Evolutionary conservation across 1,139 yeast species (phyloP), one percentile per base, ranked within the genome.

Genomic region (Debaryomyces subglobosus): DNA sequence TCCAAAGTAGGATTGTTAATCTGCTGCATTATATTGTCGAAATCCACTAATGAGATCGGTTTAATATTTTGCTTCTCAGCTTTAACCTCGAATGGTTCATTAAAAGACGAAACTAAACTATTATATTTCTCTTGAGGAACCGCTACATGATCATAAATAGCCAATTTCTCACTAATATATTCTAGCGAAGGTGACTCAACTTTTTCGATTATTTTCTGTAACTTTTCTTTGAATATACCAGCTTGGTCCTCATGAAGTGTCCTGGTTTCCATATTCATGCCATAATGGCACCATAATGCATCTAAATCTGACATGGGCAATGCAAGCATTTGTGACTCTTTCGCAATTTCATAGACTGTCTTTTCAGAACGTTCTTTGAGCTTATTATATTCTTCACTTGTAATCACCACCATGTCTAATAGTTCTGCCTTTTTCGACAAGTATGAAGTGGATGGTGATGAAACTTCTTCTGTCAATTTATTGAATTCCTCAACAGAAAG

Each of bases 1-100:
- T 65, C 64, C 6, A 64, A 20, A 6, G 60, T 44, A 4, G 79
- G 79, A 4, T 12, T n/a, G 8, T 40, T 20, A 30, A 30, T 45
- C 23, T 27, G 47, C 20, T 48, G 24, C 35, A 50, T 46, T 48
- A 61, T 35, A 2, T 29, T 39, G 4, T 52, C 50, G 32, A 48
- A 50, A 15, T 55, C 56, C 2, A 40, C 43, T 4, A 38, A 35
- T 3, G 55, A 46, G 3, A 62, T 35, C 12, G 59, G 29, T 16
- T 47, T 49, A 50, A 55, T 43, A 10, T 54, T 43, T 9, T 34
- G 50, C 10, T 48, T 53, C 5, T 45, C 23, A 2, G 38, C 44
- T 39, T 40, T 45, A 6, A n/a, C 15, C 7, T 45, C 48, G 10
- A 45, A 35, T 21, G 48, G 25, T 23, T 45, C 44, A 18, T 47